Base-by-base conservation (phyloP, 1,139 yeast genomes). In the Candida glucosophila region DNA sequence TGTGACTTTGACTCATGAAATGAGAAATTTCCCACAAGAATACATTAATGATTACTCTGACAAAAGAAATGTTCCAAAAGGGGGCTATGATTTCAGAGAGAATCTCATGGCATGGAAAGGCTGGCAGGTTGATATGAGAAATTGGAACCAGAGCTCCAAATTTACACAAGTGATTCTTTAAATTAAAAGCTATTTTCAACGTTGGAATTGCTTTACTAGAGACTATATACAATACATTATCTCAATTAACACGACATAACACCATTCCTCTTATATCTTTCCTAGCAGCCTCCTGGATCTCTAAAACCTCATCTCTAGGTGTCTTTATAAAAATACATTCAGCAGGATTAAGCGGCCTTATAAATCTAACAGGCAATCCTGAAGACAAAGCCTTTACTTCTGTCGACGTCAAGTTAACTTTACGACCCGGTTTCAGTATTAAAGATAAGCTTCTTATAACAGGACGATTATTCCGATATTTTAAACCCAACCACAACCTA, bases 401-500 rank as follows among this genome's bases (percentile, higher is more conserved):
- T 5, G 70, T 65, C 13, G 65, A 55, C 3, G 68, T 58, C 43
- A 86, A 73, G 39, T 66, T 56, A 15, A 86, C 80, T 47, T 77
- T 68, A 49, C 90, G 67, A 41, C 81, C 83, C 23, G 98, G 98
- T 45, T 78, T 86, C 28, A 92, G 80, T 23, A 92, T 74, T 43
- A 90, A 63, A 20, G 73, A 67, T 44, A 88, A 72, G 31, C 74
- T 68, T 35, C 77, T 67, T 37, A 90, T 64, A 8, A 90, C 95
- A 0, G 95, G 78, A 36, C 65, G 63, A 45, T 79, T 76, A 39
- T 83, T 75, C 47, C 93, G 74, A 52, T 92, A 90, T 49, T 90
- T 90, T 47, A 90, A 62, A 2, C 88, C 93, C 12, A 90, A 55
- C 99, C 98, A 90, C 32, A 90, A 67, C 41, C 95, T 70, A 45